These are phyloP conservation scores for Chrysanthemum seticuspe DNA, from an alignment of 129 eudicot genomes.

Conservation along the genomic window DNA sequence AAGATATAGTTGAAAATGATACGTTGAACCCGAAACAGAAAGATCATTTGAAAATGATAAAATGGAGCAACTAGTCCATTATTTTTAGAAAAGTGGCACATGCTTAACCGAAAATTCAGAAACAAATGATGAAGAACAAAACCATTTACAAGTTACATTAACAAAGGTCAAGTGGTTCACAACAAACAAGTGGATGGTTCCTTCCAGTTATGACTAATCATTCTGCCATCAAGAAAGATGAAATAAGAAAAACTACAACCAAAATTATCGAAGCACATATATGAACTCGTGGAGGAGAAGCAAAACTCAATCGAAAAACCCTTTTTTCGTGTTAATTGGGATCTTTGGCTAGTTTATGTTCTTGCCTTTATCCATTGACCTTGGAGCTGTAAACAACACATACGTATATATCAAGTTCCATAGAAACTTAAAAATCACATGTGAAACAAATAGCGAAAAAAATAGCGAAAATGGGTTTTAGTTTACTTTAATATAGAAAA, in stretches of 20 bases:
- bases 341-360: conserved; percentile 40
- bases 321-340: conserved; percentile 14
- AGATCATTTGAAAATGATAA: conserved; percentile 16
- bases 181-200: conserved; percentile 31
- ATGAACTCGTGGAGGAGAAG: not conserved
- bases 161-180: conserved; percentile 25
- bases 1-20: conserved; percentile 11
- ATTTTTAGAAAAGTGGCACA: conserved; percentile 7
- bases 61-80: conserved; percentile 27
- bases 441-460: conserved; percentile 4
- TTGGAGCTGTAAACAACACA: conserved; percentile 61
- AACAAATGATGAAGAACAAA: conserved; percentile 25
- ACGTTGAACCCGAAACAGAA: conserved; percentile 15
- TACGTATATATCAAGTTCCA: not conserved
- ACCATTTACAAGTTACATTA: conserved; percentile 40
- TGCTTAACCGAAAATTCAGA: conserved; percentile 16
- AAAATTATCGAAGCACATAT: conserved; percentile 34
- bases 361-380: conserved; percentile 61
- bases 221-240: conserved; percentile 15
- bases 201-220: conserved; percentile 34
- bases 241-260: conserved; percentile 2
- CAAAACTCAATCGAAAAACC: conserved; percentile 15
- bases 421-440: not conserved
- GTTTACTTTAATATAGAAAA: not conserved
- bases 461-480: not conserved